A percentile compares a stretch with the other conserved stretches of the same genome.
Conservation (phyloP, 202 grass and related monocot species). For the Elaeis oleifera region DNA sequence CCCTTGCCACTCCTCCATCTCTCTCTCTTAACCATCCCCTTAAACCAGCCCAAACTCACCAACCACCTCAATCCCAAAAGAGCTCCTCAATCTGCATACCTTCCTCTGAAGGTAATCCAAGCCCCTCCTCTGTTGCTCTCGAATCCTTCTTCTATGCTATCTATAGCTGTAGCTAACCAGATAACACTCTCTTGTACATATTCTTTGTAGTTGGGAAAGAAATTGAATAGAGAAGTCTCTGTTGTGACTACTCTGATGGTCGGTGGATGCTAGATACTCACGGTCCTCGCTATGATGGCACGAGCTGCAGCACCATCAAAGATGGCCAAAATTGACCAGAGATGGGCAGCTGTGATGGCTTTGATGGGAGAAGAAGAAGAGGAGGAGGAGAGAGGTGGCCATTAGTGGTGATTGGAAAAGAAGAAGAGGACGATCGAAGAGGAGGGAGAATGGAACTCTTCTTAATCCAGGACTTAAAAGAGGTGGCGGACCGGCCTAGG, state of each 20-base stretch:
- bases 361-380: no score
- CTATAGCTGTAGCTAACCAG: no score
- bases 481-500: no score
- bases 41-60: constrained; percentile 1
- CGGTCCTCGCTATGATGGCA: constrained; percentile 48
- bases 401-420: no score
- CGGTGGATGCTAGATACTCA: constrained; percentile 46
- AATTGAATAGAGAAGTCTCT: not conserved
- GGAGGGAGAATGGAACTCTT: no score
- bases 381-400: no score
- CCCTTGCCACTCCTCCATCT: constrained; percentile 56
- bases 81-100: not conserved
- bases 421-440: no score
- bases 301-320: constrained; percentile 59
- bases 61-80: not conserved
- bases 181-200: no score
- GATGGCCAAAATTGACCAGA: constrained; percentile 40
- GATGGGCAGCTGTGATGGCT: no score
- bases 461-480: no score
- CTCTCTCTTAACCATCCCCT: constrained; percentile 38
- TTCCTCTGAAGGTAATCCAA: not conserved
- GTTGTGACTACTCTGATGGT: constrained; percentile 59
- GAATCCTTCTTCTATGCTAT: no score
- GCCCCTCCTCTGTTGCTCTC: no score
- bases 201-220: not conserved